Percentiles rank a stretch among this genome's conserved stretches.
Conservation (phyloP, 495 filamentous ascomycete species). For the Podospora didyma region DNA sequence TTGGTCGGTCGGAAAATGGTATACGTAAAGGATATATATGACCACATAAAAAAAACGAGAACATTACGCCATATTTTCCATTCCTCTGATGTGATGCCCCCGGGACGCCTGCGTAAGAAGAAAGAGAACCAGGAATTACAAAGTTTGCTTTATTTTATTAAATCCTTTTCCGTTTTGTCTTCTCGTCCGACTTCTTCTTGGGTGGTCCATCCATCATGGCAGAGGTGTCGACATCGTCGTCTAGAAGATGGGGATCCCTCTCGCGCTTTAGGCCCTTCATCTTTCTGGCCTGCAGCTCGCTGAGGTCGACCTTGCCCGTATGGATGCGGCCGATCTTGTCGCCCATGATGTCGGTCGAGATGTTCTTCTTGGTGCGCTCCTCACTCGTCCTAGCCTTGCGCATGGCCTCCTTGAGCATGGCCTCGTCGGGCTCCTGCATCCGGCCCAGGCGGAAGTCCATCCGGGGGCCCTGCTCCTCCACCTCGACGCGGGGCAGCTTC, state of each 20-base stretch:
- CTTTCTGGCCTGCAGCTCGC: slow-evolving; percentile 88
- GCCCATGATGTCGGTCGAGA: slow-evolving; percentile 82
- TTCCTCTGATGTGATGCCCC: background rate
- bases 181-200: slow-evolving; percentile 15
- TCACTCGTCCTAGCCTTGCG: slow-evolving; percentile 70
- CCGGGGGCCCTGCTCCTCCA: slow-evolving; percentile 92
- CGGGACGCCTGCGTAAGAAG: slow-evolving; percentile 14
- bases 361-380: slow-evolving; percentile 91
- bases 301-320: slow-evolving; percentile 84
- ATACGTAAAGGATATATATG: background rate
- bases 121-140: background rate
- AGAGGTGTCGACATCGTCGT: slow-evolving; percentile 17
- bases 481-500: slow-evolving; percentile 81
- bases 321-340: slow-evolving; percentile 96
- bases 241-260: slow-evolving; percentile 35
- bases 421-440: slow-evolving; percentile 68
- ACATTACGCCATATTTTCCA: background rate
- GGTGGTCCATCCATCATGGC: slow-evolving; percentile 11
- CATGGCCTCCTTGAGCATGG: slow-evolving; percentile 83
- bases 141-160: no score
- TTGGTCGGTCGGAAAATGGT: background rate
- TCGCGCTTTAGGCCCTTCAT: slow-evolving; percentile 97
- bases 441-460: slow-evolving; percentile 90
- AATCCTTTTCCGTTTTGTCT: background rate
- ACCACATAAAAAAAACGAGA: background rate